These are phyloP conservation scores for Hemerocallis citrina DNA, from an alignment of 106 monocot species.

Conservation along the genomic window DNA sequence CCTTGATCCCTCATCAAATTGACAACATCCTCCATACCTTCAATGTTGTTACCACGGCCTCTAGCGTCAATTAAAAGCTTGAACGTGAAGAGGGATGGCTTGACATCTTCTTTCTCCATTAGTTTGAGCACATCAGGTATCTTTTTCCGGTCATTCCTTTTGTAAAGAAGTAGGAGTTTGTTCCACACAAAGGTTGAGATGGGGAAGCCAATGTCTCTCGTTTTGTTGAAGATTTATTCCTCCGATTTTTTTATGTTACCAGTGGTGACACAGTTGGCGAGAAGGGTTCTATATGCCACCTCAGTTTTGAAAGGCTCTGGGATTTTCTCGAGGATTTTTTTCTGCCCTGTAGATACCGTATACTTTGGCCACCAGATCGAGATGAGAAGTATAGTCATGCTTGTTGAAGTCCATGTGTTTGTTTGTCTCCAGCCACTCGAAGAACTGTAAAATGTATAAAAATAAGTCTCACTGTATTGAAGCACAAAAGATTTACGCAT, in stretches of 20 bases:
- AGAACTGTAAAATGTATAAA: constrained; percentile 57
- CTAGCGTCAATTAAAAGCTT: constrained; percentile 74
- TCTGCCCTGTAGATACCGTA: constrained; percentile 56
- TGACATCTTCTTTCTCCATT: constrained; percentile 89
- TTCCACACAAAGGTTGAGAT: constrained; percentile 58
- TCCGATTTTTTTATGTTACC: constrained; percentile 63
- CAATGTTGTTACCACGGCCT: constrained; percentile 54
- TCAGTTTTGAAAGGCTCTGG: constrained; percentile 51
- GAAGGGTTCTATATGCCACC: constrained; percentile 63
- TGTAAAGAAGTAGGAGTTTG: constrained; percentile 86
- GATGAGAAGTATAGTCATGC: constrained; percentile 53
- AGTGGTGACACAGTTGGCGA: constrained; percentile 54
- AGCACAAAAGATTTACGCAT: no score
- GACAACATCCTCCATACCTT: constrained; percentile 67
- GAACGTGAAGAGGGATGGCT: constrained; percentile 74
- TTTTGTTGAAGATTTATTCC: constrained; percentile 74
- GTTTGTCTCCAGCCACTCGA: constrained; percentile 64
- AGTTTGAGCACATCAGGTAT: constrained; percentile 63
- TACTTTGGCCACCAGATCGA: constrained; percentile 71
- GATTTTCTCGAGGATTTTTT: constrained; percentile 55
- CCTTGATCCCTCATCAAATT: constrained; percentile 74
- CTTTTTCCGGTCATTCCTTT: constrained; percentile 66
- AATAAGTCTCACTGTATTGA: no score
- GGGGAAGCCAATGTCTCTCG: constrained; percentile 52
- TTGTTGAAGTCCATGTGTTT: constrained; percentile 53